Percentiles rank a stretch among this genome's conserved stretches.
Conservation (phyloP, 1,284 basidiomycete genomes). For the Ustilago sp. region DNA sequence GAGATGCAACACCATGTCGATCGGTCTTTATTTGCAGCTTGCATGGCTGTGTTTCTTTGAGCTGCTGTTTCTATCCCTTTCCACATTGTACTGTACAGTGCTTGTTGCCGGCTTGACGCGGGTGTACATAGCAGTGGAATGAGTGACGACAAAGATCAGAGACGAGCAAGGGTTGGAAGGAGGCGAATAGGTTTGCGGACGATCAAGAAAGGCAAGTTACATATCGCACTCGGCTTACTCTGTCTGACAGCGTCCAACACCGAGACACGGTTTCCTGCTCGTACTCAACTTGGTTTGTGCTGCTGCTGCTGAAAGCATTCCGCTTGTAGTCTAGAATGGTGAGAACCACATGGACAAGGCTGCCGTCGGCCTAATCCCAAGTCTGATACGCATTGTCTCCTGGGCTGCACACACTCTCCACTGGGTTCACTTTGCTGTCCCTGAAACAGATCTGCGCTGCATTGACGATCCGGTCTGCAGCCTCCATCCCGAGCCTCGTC, state of each 20-base stretch:
- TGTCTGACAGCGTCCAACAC: constrained; percentile 9
- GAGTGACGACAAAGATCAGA: no score
- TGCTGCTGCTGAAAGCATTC: constrained; percentile 8
- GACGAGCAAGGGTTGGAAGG: no score
- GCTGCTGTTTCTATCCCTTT: no score
- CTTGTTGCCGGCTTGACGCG: no score
- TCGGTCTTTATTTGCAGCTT: neutral
- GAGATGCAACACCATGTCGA: constrained; percentile 2
- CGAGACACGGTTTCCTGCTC: neutral
- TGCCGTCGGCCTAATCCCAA: neutral
- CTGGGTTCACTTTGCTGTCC: no score
- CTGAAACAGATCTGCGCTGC: constrained; percentile 32
- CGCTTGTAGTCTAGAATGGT: neutral
- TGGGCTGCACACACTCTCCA: no score
- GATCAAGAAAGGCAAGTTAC: constrained; percentile 11
- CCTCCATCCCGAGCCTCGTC: constrained; percentile 17
- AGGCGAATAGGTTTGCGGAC: neutral
- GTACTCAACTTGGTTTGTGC: neutral
- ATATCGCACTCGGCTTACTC: constrained; percentile 8
- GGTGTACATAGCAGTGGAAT: no score
- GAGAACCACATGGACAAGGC: constrained; percentile 1
- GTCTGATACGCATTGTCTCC: no score
- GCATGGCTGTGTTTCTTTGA: neutral
- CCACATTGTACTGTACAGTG: no score
- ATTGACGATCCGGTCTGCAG: constrained; percentile 32